Percentiles rank a stretch among this genome's conserved stretches.
Evolutionary conservation across 352 stramenopile species (phyloP).

Genomic region (Globisporangium middletonii): DNA sequence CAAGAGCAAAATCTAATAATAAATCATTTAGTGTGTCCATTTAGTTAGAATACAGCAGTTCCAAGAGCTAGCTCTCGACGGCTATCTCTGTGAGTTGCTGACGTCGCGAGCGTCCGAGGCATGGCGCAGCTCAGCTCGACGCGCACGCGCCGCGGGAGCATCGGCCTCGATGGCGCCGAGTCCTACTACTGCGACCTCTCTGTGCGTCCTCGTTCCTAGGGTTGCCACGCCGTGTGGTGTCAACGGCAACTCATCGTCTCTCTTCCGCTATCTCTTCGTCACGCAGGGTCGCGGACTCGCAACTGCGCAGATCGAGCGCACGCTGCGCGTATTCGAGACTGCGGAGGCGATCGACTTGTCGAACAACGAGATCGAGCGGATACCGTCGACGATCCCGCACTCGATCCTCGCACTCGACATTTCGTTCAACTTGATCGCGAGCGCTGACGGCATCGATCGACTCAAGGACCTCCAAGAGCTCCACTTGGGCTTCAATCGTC

Average conservation of each 20-base stretch:
- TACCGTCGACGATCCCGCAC: slow-evolving; percentile 40
- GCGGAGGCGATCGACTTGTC: slow-evolving; percentile 61
- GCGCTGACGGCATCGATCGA: slow-evolving; percentile 40
- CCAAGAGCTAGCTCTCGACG: too few relatives aligned
- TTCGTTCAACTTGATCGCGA: slow-evolving; percentile 61
- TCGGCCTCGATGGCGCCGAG: slow-evolving; percentile 51
- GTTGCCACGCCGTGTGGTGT: not conserved
- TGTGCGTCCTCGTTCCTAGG: slow-evolving; percentile 12
- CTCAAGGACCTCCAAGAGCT: slow-evolving; percentile 64
- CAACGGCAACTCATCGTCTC: not conserved
- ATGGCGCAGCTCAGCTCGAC: slow-evolving; percentile 4
- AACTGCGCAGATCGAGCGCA: slow-evolving; percentile 48
- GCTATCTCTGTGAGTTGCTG: too few relatives aligned
- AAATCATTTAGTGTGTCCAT: too few relatives aligned
- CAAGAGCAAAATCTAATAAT: too few relatives aligned
- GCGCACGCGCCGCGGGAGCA: slow-evolving; percentile 23
- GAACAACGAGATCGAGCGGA: slow-evolving; percentile 67
- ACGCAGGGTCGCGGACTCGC: slow-evolving; percentile 47
- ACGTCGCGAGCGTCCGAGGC: too few relatives aligned
- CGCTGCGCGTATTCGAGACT: slow-evolving; percentile 58
- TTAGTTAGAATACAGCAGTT: too few relatives aligned
- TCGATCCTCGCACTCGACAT: slow-evolving; percentile 50
- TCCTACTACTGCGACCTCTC: slow-evolving; percentile 65
- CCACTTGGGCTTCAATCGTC: slow-evolving; percentile 61
- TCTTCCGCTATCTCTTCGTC: not conserved